phyloP scores from a whole-genome alignment of 805 yeast genomes.

The Nakazawaea anatomiae region DNA sequence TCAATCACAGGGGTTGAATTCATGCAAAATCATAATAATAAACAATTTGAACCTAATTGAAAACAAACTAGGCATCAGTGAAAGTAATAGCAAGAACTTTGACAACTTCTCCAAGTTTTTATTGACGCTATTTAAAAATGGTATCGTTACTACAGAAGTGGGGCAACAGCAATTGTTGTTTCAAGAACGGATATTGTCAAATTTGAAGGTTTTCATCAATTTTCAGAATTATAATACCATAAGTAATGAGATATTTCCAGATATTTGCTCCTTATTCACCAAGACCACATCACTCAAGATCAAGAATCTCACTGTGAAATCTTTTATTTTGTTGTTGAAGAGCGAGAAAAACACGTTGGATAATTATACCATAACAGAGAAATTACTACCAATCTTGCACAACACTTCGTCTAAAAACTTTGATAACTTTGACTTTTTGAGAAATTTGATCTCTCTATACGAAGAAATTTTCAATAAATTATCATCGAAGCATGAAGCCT shows the following conservation, averaged over 20 bases:
- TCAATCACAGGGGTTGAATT: conserved; percentile 18
- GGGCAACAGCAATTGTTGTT: conserved; percentile 19
- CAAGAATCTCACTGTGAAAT: conserved; percentile 59
- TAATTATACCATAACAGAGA: conserved; percentile 65
- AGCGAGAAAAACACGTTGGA: conserved; percentile 52
- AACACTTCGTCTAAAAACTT: conserved; percentile 27
- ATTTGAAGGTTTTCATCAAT: conserved; percentile 21
- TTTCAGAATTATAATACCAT: conserved; percentile 45
- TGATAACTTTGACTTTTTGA: conserved; percentile 22
- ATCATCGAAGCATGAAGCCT: conserved; percentile 16
- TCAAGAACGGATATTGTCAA: conserved; percentile 27
- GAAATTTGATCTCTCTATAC: conserved; percentile 24
- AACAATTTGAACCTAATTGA: conserved; percentile 21
- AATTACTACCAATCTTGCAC: conserved; percentile 68
- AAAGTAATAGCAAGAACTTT: conserved; percentile 15
- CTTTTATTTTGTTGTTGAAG: conserved; percentile 53
- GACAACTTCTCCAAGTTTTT: conserved; percentile 23
- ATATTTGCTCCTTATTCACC: conserved; percentile 65
- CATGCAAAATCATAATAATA: conserved; percentile 24
- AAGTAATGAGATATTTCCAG: conserved; percentile 72
- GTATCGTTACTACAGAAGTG: conserved; percentile 14
- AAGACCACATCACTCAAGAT: conserved; percentile 81
- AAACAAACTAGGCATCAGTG: conserved; percentile 22
- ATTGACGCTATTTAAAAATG: conserved; percentile 25
- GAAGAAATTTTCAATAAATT: conserved; percentile 22